Base-by-base conservation (phyloP, 257 asterid species). In the Datura wrightii region DNA sequence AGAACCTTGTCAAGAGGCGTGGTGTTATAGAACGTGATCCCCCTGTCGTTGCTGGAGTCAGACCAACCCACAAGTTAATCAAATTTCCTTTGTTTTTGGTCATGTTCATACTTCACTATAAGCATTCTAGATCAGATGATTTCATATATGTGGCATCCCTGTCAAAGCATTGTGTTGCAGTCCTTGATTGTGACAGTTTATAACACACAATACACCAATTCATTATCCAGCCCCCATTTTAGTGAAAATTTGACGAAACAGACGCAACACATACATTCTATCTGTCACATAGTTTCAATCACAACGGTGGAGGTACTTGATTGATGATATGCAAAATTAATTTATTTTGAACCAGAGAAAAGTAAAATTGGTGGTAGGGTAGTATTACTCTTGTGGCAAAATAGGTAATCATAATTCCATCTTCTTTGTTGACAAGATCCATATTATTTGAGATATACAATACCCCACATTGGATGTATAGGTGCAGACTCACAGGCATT, bases 21-120 rank as follows among this genome's bases (percentile, higher is more conserved):
- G 99, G 98, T 48, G 97, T 92, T 62, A 94, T 95, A 87, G 99
- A 93, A 88, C 93, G 98, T 88, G 97, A 95, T 87, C 97, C 98
- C 34, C 84, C 31, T 24, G 31, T 24, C 31, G 31, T 24, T 92
- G 82, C 85, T 56, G 98, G 98, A 83, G 91, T 94, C 34, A 24
- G 96, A 95, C 70, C 87, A 36, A 59, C 13, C 93, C 85, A 97
- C 92, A 92, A 95, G 99, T 91, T 63, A 53, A 19, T 79, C 2
- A 13, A 2, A 39, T 48, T 79, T 59, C 24, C 36, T 59, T 59
- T 59, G 31, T 24, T 24, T 24, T 24, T 24, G 31, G 31, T 24
- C 31, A 24, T 24, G 31, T 0, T 24, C 31, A 24, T 44, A 44
- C 48, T 44, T 44, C 48, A 24, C 31, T 24, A 24, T 24, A 24